Evolutionary conservation across 2,329 filamentous ascomycete genomes (phyloP).

Genomic region (Fusarium vanettenii): DNA sequence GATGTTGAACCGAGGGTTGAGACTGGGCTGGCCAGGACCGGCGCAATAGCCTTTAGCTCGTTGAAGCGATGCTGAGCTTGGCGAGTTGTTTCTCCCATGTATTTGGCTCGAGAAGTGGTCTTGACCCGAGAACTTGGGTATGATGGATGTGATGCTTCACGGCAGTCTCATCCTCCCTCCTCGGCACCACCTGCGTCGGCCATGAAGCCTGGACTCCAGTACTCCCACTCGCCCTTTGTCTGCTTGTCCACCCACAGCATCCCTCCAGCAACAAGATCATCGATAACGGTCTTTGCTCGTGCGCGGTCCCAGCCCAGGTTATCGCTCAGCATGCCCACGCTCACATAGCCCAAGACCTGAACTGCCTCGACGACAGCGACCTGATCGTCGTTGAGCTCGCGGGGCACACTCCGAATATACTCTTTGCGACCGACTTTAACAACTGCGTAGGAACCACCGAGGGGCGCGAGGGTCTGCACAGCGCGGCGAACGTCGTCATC

Average conservation of each 20-base stretch:
- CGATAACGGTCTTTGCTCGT: slow-evolving; percentile 87
- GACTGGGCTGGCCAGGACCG: not conserved
- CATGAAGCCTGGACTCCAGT: slow-evolving; percentile 89
- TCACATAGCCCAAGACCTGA: slow-evolving; percentile 90
- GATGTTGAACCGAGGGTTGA: not conserved
- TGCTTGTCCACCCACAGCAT: slow-evolving; percentile 96
- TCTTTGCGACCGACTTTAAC: slow-evolving; percentile 84
- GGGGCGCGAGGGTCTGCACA: slow-evolving; percentile 85
- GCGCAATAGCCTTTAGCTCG: not conserved
- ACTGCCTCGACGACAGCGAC: slow-evolving; percentile 91
- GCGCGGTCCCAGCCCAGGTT: slow-evolving; percentile 90
- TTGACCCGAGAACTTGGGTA: not conserved
- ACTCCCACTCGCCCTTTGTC: slow-evolving; percentile 82
- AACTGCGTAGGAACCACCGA: slow-evolving; percentile 89
- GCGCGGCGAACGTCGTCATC: slow-evolving; percentile 95
- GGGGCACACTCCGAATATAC: slow-evolving; percentile 92
- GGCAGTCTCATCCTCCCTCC: slow-evolving; percentile 28
- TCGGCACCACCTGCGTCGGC: slow-evolving; percentile 50
- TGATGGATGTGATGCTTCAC: not conserved
- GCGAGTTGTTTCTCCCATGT: not conserved
- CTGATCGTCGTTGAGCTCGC: slow-evolving; percentile 95
- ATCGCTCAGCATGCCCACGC: slow-evolving; percentile 85
- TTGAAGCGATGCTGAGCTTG: not conserved
- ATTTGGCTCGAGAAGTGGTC: not conserved
- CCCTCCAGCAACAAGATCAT: slow-evolving; percentile 88